phyloP scores from a whole-genome alignment of 495 filamentous ascomycete species.

The Penicillium cinerascens region DNA sequence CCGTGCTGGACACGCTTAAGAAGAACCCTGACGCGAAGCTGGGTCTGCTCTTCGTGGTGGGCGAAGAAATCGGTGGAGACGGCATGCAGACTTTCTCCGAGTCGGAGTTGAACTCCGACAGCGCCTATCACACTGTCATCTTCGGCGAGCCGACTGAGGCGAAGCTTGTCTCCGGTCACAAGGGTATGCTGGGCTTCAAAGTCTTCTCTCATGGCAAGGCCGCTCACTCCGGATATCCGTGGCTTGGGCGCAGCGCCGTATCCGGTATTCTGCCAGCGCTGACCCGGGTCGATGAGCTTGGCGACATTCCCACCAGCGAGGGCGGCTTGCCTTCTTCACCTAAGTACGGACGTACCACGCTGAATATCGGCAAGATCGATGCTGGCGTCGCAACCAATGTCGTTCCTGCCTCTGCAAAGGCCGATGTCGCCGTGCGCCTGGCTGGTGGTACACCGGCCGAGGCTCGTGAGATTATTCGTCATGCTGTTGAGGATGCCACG shows the following conservation, averaged over 20 bases:
- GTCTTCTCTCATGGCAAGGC: constrained; percentile 69
- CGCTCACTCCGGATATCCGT: constrained; percentile 86
- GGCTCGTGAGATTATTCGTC: constrained; percentile 48
- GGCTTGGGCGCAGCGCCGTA: constrained; percentile 76
- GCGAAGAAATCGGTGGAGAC: constrained; percentile 76
- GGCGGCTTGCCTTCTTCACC: constrained; percentile 65
- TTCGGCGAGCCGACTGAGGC: constrained; percentile 90
- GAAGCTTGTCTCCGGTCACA: constrained; percentile 84
- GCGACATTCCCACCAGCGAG: constrained; percentile 32
- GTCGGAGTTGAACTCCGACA: constrained; percentile 34
- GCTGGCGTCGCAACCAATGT: constrained; percentile 90
- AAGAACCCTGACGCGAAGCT: constrained; percentile 43
- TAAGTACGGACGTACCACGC: constrained; percentile 78
- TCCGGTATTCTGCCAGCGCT: constrained; percentile 69
- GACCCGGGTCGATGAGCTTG: constrained; percentile 54
- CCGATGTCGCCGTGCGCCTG: constrained; percentile 65
- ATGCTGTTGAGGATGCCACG: constrained; percentile 58
- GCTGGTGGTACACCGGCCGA: constrained; percentile 64
- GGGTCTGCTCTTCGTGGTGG: constrained; percentile 83
- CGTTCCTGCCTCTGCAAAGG: constrained; percentile 68
- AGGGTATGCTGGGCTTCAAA: constrained; percentile 66
- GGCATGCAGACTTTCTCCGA: constrained; percentile 67
- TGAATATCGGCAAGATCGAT: constrained; percentile 75
- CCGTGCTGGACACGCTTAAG: constrained; percentile 58
- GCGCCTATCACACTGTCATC: constrained; percentile 63